phyloP scores from a whole-genome alignment of 2,329 filamentous ascomycete species.

The Mycosphaerella arachidis region DNA sequence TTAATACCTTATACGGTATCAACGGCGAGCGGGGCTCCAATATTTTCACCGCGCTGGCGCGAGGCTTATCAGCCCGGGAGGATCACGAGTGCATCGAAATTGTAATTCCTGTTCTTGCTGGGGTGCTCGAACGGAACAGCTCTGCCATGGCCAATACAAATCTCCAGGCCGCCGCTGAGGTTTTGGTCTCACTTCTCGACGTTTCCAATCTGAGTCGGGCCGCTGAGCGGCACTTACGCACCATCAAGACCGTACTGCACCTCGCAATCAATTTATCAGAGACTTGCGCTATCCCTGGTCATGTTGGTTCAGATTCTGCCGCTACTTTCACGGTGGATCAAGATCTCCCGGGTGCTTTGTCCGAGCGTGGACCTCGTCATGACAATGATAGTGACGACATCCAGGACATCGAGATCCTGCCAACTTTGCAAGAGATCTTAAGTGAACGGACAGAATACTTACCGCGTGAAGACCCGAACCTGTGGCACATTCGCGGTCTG shows the following conservation, averaged over 20 bases:
- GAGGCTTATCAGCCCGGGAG: neutral
- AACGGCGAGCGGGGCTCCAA: constrained; percentile 3
- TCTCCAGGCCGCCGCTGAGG: constrained; percentile 6
- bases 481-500: constrained; percentile 45
- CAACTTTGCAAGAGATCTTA: constrained; percentile 57
- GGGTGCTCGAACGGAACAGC: constrained; percentile 6
- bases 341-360: constrained; percentile 32
- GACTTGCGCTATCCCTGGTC: too few species aligned
- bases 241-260: constrained; percentile 1
- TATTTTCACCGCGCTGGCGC: constrained; percentile 5
- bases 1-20: constrained; percentile 9
- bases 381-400: constrained; percentile 67
- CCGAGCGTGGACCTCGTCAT: constrained; percentile 58
- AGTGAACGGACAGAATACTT: constrained; percentile 8
- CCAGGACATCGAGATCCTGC: constrained; percentile 58
- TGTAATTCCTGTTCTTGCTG: constrained; percentile 7
- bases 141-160: constrained; percentile 5
- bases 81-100: neutral
- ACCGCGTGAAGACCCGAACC: constrained; percentile 32
- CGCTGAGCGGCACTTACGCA: constrained; percentile 3
- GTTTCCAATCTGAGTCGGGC: neutral
- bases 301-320: too few species aligned
- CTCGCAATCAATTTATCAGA: too few species aligned
- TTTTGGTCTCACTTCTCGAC: constrained; percentile 2
- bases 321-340: constrained; percentile 14